Evolutionary conservation across 2,329 filamentous ascomycete species (phyloP).

Genomic region (Colletotrichum neosansevieriae): DNA sequence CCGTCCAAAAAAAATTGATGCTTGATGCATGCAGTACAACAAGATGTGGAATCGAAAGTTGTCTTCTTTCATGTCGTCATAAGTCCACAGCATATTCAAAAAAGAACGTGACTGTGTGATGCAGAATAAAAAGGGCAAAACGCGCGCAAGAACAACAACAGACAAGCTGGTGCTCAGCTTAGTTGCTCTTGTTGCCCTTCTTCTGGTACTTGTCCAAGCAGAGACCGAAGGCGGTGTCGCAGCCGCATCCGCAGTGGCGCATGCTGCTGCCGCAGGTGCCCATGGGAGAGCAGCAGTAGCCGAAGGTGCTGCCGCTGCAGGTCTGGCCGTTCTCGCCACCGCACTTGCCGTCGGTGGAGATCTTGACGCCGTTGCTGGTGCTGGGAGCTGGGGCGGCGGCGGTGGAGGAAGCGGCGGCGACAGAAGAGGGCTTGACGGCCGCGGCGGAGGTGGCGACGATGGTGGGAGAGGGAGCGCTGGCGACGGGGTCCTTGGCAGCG

Average conservation of each 20-base stretch:
- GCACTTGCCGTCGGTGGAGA: slow-evolving; percentile 56
- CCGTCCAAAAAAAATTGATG: background rate
- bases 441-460: slow-evolving; percentile 3
- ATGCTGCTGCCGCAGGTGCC: slow-evolving; percentile 54
- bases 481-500: slow-evolving; percentile 6
- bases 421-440: background rate
- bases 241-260: slow-evolving; percentile 52
- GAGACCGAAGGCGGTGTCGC: slow-evolving; percentile 51
- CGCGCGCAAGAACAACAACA: too few species aligned
- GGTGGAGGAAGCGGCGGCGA: slow-evolving; percentile 6
- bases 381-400: slow-evolving; percentile 13
- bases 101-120: slow-evolving; percentile 1
- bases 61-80: slow-evolving; percentile 21
- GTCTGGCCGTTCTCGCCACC: slow-evolving; percentile 54
- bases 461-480: background rate
- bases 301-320: slow-evolving; percentile 56
- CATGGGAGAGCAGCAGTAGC: slow-evolving; percentile 57
- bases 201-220: slow-evolving; percentile 45
- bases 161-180: too few species aligned
- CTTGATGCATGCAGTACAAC: slow-evolving; percentile 10
- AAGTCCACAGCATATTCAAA: slow-evolving; percentile 11
- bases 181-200: slow-evolving; percentile 16
- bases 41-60: slow-evolving; percentile 17
- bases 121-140: background rate
- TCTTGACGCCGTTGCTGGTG: slow-evolving; percentile 42